phyloP scores from a whole-genome alignment of 441 rosid genomes.

The Macaranga tanarius region DNA sequence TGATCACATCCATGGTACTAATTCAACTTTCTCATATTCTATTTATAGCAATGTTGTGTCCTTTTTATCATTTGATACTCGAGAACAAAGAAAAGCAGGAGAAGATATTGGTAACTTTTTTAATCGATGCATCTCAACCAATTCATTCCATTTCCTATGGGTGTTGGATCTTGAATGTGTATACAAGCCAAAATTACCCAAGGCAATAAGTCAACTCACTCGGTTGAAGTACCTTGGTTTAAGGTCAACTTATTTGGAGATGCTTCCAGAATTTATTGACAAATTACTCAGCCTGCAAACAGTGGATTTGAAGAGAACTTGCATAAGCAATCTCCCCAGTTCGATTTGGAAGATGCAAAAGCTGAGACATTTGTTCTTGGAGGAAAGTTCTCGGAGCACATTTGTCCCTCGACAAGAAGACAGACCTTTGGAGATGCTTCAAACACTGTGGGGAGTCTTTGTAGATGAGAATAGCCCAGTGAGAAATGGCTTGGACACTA shows the following conservation, averaged over 20 bases:
- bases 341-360: constrained; percentile 12
- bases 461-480: constrained; percentile 13
- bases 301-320: constrained; percentile 7
- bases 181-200: constrained; percentile 12
- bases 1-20: background rate
- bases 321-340: background rate
- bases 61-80: constrained; percentile 6
- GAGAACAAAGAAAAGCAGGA: constrained; percentile 2
- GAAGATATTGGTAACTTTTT: constrained; percentile 14
- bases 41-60: background rate
- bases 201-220: background rate
- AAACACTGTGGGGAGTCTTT: background rate
- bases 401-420: background rate
- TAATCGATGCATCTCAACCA: background rate
- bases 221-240: constrained; percentile 14
- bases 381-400: background rate
- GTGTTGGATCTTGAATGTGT: constrained; percentile 15
- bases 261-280: background rate
- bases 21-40: background rate
- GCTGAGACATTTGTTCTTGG: constrained; percentile 1
- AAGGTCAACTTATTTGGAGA: constrained; percentile 8
- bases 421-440: background rate
- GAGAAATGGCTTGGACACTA: background rate
- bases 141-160: background rate
- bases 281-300: constrained; percentile 6